Percentiles rank a stretch among this genome's conserved stretches.
phyloP scores from a whole-genome alignment of 148 eudicot genomes.

The Pharnaceum exiguum region DNA sequence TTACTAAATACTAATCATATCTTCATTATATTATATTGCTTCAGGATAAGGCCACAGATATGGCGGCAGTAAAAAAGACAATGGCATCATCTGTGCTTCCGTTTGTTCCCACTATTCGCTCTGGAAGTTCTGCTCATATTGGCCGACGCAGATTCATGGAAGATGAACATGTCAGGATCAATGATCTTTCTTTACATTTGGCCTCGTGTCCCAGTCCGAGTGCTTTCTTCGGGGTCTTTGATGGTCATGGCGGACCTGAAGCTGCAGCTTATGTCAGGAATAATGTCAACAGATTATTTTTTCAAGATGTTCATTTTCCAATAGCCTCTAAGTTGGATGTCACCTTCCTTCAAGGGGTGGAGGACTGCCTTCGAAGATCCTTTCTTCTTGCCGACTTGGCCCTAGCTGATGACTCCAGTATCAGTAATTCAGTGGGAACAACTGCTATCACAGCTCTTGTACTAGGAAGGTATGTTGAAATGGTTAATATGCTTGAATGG shows the following conservation, averaged over 20 bases:
- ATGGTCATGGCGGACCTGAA: constrained; percentile 94
- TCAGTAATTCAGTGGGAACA: constrained; percentile 68
- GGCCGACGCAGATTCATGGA: constrained; percentile 88
- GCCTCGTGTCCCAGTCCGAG: constrained; percentile 67
- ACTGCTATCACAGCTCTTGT: constrained; percentile 73
- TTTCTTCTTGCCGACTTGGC: constrained; percentile 69
- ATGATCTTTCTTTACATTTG: constrained; percentile 58
- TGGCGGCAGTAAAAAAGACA: constrained; percentile 31
- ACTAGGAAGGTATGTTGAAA: constrained; percentile 65
- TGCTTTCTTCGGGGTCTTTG: constrained; percentile 87
- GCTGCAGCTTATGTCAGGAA: constrained; percentile 64
- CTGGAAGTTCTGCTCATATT: constrained; percentile 72
- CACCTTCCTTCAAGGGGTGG: constrained; percentile 45
- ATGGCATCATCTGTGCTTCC: constrained; percentile 29
- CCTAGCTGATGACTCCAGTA: constrained; percentile 57
- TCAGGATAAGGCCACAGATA: constrained; percentile 52
- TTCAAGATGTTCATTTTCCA: constrained; percentile 52
- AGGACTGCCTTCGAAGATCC: constrained; percentile 48
- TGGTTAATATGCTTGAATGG: too few relatives aligned
- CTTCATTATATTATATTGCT: background rate
- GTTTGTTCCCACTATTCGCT: constrained; percentile 64
- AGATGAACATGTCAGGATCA: constrained; percentile 76
- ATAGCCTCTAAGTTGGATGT: constrained; percentile 46
- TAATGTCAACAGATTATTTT: constrained; percentile 48
- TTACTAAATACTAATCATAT: background rate